Evolutionary conservation across 805 yeast species (phyloP), one percentile per base, ranked within the genome.

Genomic region (Zygosaccharomyces pseudorouxii): DNA sequence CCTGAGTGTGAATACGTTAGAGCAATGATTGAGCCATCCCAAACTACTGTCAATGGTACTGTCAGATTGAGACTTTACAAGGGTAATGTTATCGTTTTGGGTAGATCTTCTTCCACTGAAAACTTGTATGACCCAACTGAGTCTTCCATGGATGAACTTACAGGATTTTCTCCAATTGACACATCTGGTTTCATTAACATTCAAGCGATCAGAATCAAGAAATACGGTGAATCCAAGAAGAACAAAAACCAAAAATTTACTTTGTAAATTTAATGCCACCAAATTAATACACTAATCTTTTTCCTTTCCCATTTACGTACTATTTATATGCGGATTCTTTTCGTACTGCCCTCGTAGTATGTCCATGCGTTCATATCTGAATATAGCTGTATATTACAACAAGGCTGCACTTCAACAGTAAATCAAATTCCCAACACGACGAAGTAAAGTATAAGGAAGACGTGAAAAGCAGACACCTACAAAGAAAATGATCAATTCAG

Each of bases 1-100:
- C 99, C 99, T 68, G 99, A 93, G 78, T 87, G 97, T 71, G 99
- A 92, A 74, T 93, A 84, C 70, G 84, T 89, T 66, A 86, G 97
- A 75, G 65, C 86, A 18, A 89, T 89, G 95, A 93, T 93, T 63
- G 81, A 81, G 53, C 97, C 97, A 51, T 90, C 98, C 35, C 99
- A 93, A 75, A 80, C 75, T 61, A 85, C 96, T 49, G 98, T 93
- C 63, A 93, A 93, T 68, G 99, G 99, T 74, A 84, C 82, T 58
- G 99, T 93, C 59, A 87, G 98, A 78, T 84, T 90, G 55, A 79
- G 89, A 67, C 82, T 85, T 57, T 93, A 92, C 83, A 93, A 93
- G 80, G 99, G 99, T 60, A 75, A 82, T 55, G 72, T 89, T 58
- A 73, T 76, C 49, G 80, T 92, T 58, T 79, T 90, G 66, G 99